A percentile compares a stretch with the other conserved stretches of the same genome.
These are phyloP conservation scores for Glycine tomentella DNA, from an alignment of 306 rosid species.

Conservation along the genomic window DNA sequence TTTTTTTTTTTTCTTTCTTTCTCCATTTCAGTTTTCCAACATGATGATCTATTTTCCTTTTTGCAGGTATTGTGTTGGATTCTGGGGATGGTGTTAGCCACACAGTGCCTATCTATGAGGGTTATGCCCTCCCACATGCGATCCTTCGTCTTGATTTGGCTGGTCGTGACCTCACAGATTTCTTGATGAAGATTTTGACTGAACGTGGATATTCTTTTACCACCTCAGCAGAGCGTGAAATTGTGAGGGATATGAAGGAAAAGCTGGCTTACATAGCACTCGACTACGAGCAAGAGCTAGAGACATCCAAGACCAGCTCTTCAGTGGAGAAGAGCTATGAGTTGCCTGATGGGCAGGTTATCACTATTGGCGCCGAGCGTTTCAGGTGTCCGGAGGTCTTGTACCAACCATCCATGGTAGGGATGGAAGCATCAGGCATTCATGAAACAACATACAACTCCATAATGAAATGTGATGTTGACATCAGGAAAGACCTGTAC, in stretches of 20 bases:
- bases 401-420: conserved; percentile 66
- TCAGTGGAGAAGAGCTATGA: conserved; percentile 66
- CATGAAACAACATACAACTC: conserved; percentile 70
- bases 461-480: conserved; percentile 66
- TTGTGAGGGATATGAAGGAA: conserved; percentile 68
- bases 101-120: conserved; percentile 62
- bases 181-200: conserved; percentile 57
- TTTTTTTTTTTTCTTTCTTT: too few species aligned
- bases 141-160: conserved; percentile 64
- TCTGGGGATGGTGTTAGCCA: conserved; percentile 64
- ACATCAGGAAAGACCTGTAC: conserved; percentile 63
- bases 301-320: conserved; percentile 64
- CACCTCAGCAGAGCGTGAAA: conserved; percentile 68
- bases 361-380: conserved; percentile 65
- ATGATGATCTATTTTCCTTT: conserved; percentile 30
- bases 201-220: conserved; percentile 63
- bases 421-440: conserved; percentile 66
- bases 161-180: conserved; percentile 64
- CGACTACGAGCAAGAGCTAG: conserved; percentile 66
- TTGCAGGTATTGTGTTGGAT: conserved; percentile 61
- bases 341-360: conserved; percentile 67
- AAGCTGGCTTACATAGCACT: conserved; percentile 65
- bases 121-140: conserved; percentile 64
- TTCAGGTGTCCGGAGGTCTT: conserved; percentile 71
- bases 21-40: neutral